phyloP scores from a whole-genome alignment of 192 early-diverging fungal species.

The Backusella sp. region DNA sequence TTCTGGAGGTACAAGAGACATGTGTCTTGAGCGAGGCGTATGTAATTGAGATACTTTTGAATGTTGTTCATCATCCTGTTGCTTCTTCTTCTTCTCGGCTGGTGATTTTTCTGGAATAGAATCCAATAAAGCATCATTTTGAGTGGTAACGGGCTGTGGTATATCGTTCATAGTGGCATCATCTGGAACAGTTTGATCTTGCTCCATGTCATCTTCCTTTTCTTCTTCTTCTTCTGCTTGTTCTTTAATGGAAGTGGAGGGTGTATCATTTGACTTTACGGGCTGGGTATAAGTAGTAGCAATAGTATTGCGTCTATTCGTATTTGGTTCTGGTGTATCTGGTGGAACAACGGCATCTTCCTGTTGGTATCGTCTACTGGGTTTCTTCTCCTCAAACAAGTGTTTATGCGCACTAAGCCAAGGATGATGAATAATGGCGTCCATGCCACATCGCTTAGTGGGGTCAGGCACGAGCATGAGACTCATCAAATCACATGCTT shows the following conservation, averaged over 20 bases:
- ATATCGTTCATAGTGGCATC: neutral
- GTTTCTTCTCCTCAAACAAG: slow-evolving; percentile 18
- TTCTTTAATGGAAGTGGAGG: neutral
- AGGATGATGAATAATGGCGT: slow-evolving; percentile 71
- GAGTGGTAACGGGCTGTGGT: neutral
- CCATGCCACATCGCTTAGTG: slow-evolving; percentile 65
- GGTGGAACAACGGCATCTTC: neutral
- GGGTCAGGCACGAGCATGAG: slow-evolving; percentile 95
- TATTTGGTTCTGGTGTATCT: slow-evolving; percentile 3
- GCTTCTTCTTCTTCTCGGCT: neutral
- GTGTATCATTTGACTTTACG: neutral
- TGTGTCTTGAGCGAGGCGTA: neutral
- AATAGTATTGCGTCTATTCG: slow-evolving; percentile 18
- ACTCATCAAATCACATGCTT: slow-evolving; percentile 76
- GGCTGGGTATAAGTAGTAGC: slow-evolving; percentile 3
- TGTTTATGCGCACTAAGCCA: slow-evolving; percentile 33
- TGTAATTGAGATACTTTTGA: neutral
- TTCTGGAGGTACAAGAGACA: slow-evolving; percentile 8
- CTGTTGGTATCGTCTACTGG: neutral
- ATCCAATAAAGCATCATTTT: neutral
- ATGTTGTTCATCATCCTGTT: neutral
- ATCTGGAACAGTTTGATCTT: neutral
- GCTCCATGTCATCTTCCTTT: neutral
- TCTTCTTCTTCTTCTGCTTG: slow-evolving; percentile 1
- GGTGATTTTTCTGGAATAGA: neutral